Base-by-base conservation (phyloP, 371 early-diverging fungal genomes). In the Dichotomocladium elegans region DNA sequence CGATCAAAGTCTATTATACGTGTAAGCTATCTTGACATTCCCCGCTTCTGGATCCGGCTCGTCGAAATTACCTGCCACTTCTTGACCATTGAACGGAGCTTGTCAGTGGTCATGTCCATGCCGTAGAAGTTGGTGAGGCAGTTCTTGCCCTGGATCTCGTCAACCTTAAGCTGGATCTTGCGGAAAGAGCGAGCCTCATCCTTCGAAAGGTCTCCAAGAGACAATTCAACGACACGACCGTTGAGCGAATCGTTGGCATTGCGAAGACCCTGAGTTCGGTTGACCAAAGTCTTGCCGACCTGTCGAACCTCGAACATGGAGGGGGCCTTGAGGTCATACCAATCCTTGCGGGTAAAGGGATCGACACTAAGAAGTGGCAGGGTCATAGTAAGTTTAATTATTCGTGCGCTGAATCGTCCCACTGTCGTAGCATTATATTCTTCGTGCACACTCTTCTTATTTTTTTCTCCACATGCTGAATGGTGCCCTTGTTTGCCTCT, bases 61-160 rank as follows among this genome's bases (percentile, higher is more conserved):
- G n/a, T n/a, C n/a, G n/a, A n/a, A n/a, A n/a, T 41, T 42, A 48
- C 48, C 58, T 98, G 99, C 99, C 99, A 99, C 90, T 99, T 99
- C 91, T 95, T 96, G 81, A 99, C 94, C 81, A 99, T 87, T 70
- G 98, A 97, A 69, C 98, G 91, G 79, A 98, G 88, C 90, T 99
- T 99, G 86, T 99, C 99, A 55, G 96, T 90, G 70, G 99, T 98
- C 83, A 99, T 90, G 80, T 95, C 94, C 99, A 99, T 99, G 64
- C 99, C 94, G 92, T 99, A 89, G 89, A 99, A 99, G 88, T 94
- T 94, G 88, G 99, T 96, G 51, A 99, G 88, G 85, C 96, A 94
- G 90, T 94, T 96, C 83, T 91, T 94, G 70, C 99, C 99, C 70
- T 88, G 88, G 68, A 99, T 89, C 81, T 99, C 99, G 63, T 98